phyloP scores from a whole-genome alignment of 2,329 filamentous ascomycete species.

The Emericellopsis atlantica region DNA sequence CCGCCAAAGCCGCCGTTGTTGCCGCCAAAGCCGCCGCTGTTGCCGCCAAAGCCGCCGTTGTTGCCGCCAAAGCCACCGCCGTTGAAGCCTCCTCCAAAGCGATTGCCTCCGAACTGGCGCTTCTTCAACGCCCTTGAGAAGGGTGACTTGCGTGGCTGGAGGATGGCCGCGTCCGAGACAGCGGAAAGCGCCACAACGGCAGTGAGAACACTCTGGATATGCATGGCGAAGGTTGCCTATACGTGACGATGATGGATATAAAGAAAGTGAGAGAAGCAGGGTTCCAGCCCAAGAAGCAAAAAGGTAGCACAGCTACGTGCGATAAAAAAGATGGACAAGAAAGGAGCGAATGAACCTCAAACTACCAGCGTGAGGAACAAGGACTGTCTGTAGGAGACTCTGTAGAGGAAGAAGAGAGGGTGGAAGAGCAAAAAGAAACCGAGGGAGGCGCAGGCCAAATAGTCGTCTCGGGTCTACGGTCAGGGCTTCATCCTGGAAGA shows the following conservation, averaged over 20 bases:
- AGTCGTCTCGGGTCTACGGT: conserved; percentile 1
- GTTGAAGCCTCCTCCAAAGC: not conserved
- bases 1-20: conserved; percentile 28
- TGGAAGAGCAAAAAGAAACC: conserved; percentile 16
- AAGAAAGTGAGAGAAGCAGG: not conserved
- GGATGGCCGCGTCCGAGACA: conserved; percentile 25
- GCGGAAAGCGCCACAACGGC: conserved; percentile 30
- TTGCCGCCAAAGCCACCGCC: not conserved
- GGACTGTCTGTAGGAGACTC: conserved; percentile 11
- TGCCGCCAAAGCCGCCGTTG: not conserved
- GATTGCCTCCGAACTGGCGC: conserved; percentile 14
- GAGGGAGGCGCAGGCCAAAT: conserved; percentile 8
- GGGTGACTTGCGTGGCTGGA: conserved; percentile 16
- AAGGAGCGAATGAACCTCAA: conserved; percentile 12
- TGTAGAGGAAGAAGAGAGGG: conserved; percentile 4
- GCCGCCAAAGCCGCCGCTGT: conserved; percentile 29
- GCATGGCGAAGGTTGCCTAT: conserved; percentile 20
- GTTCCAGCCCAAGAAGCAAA: conserved; percentile 1
- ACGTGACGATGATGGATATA: not conserved
- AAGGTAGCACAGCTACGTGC: conserved; percentile 7
- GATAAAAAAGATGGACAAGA: conserved; percentile 17
- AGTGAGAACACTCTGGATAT: conserved; percentile 28
- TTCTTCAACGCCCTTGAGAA: conserved; percentile 15
- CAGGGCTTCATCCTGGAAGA: not conserved
- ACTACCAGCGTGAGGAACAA: conserved; percentile 32